A percentile compares a stretch with the other conserved stretches of the same genome.
Evolutionary conservation across 495 filamentous ascomycete species (phyloP).

Genomic region (Neurospora discreta): DNA sequence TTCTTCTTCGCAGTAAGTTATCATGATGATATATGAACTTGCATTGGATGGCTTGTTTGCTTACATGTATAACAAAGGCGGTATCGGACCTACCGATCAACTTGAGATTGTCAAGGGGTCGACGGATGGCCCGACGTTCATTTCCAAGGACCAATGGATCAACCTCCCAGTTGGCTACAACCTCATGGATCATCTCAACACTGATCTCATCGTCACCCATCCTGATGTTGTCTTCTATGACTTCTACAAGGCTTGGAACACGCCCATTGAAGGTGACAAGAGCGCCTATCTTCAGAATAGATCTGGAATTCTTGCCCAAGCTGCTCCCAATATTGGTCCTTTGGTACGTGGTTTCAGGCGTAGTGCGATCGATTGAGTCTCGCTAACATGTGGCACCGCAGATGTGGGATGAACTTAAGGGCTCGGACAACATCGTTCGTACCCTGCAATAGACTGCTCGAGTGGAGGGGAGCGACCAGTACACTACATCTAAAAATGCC

Average conservation of each 20-base stretch:
- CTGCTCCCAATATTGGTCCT: slow-evolving; percentile 56
- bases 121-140: slow-evolving; percentile 39
- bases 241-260: slow-evolving; percentile 50
- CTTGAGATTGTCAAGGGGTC: slow-evolving; percentile 45
- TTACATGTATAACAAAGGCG: slow-evolving; percentile 19
- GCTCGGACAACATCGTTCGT: slow-evolving; percentile 50
- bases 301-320: slow-evolving; percentile 53
- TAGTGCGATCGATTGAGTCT: not conserved
- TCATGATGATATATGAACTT: not conserved
- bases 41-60: not conserved
- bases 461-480: slow-evolving; percentile 40
- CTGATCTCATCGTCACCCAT: slow-evolving; percentile 52
- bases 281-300: slow-evolving; percentile 31
- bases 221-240: slow-evolving; percentile 52
- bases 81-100: slow-evolving; percentile 53
- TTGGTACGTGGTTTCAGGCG: slow-evolving; percentile 25
- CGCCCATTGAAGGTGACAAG: slow-evolving; percentile 24
- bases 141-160: slow-evolving; percentile 47
- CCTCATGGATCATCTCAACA: slow-evolving; percentile 62
- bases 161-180: slow-evolving; percentile 65
- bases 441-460: slow-evolving; percentile 56
- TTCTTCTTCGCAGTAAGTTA: slow-evolving; percentile 41
- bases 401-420: slow-evolving; percentile 46
- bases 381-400: slow-evolving; percentile 10
- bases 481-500: slow-evolving; percentile 26